phyloP scores from a whole-genome alignment of 2,329 filamentous ascomycete species.

The Venturia oleaginea region DNA sequence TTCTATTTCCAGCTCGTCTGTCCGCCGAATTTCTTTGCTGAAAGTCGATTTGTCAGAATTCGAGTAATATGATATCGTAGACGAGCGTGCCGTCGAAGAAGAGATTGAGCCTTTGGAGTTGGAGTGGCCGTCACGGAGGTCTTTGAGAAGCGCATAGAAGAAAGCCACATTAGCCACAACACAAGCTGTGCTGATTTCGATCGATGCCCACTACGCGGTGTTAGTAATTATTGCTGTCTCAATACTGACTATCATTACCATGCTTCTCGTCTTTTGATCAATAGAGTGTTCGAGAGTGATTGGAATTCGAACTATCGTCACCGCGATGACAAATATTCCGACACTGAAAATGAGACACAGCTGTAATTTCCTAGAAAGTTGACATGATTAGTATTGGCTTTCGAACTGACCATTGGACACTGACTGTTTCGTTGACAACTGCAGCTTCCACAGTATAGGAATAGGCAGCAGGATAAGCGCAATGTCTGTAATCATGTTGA shows the following conservation, averaged over 20 bases:
- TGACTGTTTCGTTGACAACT: background rate
- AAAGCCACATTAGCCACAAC: background rate
- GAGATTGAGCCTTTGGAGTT: background rate
- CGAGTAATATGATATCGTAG: no score
- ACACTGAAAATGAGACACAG: background rate
- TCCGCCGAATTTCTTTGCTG: background rate
- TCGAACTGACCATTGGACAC: background rate
- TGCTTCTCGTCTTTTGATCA: background rate
- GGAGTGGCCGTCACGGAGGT: background rate
- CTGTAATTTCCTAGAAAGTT: background rate
- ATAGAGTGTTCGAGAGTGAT: background rate
- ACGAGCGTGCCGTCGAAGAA: background rate
- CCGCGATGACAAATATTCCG: constrained; percentile 1
- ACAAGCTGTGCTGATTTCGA: constrained; percentile 1
- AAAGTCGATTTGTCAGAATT: background rate
- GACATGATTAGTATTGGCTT: background rate
- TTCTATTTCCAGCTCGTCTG: background rate
- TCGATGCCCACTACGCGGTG: background rate
- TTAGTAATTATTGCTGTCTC: background rate
- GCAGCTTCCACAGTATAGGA: background rate
- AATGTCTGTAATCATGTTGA: background rate
- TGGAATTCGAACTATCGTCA: background rate
- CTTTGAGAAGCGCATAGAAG: constrained; percentile 2
- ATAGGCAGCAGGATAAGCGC: background rate
- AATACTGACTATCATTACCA: background rate